A percentile compares a stretch with the other conserved stretches of the same genome.
These are phyloP conservation scores for Linum usitatissimum DNA, from an alignment of 345 rosid species.

Conservation along the genomic window DNA sequence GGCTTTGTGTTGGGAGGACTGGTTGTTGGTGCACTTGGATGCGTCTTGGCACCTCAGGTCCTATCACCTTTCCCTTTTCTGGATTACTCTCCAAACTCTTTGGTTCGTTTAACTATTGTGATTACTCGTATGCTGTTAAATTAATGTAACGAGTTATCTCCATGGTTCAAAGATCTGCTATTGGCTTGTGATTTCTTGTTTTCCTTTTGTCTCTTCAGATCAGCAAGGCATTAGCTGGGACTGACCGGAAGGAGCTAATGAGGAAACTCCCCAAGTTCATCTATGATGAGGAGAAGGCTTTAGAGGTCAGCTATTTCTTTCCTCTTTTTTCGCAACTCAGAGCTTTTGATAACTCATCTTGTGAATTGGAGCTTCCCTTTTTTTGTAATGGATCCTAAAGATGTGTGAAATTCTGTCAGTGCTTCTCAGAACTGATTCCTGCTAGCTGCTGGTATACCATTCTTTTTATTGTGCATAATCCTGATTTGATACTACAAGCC, in stretches of 20 bases:
- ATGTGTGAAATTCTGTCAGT: background rate
- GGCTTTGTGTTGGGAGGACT: slow-evolving; percentile 89
- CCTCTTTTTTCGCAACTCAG: background rate
- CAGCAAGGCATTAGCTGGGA: slow-evolving; percentile 70
- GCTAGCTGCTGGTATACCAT: background rate
- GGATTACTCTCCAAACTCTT: background rate
- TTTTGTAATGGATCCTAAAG: background rate
- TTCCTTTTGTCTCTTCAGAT: slow-evolving; percentile 33
- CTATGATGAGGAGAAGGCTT: slow-evolving; percentile 89
- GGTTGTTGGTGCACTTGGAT: slow-evolving; percentile 82
- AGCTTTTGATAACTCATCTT: slow-evolving; percentile 3
- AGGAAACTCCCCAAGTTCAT: slow-evolving; percentile 91
- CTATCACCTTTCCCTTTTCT: slow-evolving; percentile 8
- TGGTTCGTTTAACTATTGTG: background rate
- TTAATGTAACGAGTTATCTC: background rate
- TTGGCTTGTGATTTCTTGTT: slow-evolving; percentile 3
- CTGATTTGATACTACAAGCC: background rate
- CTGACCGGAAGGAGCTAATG: slow-evolving; percentile 79
- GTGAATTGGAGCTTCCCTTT: background rate
- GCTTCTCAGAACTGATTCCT: background rate
- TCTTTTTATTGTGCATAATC: background rate
- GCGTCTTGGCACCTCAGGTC: slow-evolving; percentile 95
- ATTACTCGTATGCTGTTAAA: background rate
- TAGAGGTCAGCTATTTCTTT: slow-evolving; percentile 49
- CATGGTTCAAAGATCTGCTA: background rate